Evolutionary conservation across 306 rosid species (phyloP).

Genomic region (Vigna unguiculata): DNA sequence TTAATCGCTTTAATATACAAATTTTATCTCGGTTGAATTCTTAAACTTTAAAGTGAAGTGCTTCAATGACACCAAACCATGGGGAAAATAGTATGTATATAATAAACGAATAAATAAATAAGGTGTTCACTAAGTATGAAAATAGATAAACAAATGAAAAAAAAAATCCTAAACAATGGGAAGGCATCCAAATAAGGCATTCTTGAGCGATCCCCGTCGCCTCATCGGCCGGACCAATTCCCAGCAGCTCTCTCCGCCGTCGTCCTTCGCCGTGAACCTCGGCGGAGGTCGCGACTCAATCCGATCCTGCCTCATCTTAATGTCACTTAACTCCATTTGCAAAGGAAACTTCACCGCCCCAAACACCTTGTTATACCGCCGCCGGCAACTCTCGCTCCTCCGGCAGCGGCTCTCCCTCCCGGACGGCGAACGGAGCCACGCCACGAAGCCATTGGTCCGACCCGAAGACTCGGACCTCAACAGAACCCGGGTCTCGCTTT

Average conservation of each 20-base stretch:
- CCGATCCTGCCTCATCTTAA: constrained; percentile 50
- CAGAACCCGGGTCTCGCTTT: neutral
- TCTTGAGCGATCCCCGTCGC: constrained; percentile 40
- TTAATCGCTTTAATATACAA: no score
- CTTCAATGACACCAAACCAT: no score
- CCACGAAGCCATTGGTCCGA: neutral
- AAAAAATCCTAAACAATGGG: constrained; percentile 4
- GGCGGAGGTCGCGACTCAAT: constrained; percentile 14
- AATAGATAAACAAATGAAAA: neutral
- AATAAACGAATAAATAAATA: neutral
- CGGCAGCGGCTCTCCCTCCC: constrained; percentile 6
- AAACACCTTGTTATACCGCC: constrained; percentile 29
- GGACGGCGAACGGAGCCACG: constrained; percentile 30
- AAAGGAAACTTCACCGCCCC: constrained; percentile 50
- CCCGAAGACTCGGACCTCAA: neutral
- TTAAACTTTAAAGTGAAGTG: no score
- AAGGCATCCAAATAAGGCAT: constrained; percentile 48
- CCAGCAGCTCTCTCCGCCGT: constrained; percentile 41
- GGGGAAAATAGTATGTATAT: no score
- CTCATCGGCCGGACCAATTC: constrained; percentile 44
- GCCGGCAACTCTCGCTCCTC: constrained; percentile 34
- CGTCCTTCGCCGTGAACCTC: constrained; percentile 10
- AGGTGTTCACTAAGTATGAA: neutral
- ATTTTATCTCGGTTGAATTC: no score
- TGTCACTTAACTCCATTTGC: constrained; percentile 53